Conservation (phyloP, 768 basidiomycete species). For the Lactifluus volemus region DNA sequence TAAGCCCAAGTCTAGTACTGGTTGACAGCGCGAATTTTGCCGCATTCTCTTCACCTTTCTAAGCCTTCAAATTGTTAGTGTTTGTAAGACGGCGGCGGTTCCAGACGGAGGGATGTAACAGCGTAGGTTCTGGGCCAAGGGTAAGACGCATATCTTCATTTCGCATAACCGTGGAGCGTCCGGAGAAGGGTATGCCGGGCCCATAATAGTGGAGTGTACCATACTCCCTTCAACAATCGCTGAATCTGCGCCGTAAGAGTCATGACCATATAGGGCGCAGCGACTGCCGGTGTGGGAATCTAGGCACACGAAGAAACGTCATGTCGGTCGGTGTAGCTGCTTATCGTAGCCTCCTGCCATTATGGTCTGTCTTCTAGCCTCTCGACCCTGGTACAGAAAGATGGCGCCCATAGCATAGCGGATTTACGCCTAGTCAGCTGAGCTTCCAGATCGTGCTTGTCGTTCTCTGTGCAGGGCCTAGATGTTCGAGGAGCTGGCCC, state of each 20-base stretch:
- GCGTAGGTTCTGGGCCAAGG: background rate
- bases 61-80: background rate
- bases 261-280: background rate
- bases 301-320: constrained; percentile 7
- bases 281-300: background rate
- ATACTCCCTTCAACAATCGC: background rate
- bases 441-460: too few relatives aligned
- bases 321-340: background rate
- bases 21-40: background rate
- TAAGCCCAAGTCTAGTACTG: background rate
- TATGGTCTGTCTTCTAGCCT: constrained; percentile 7
- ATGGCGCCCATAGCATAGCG: background rate
- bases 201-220: background rate
- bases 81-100: background rate
- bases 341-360: constrained; percentile 6
- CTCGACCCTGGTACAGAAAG: background rate
- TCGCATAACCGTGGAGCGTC: constrained; percentile 8
- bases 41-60: background rate
- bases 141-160: background rate
- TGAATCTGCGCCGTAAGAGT: background rate
- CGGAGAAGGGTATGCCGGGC: background rate
- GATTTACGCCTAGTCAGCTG: background rate
- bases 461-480: background rate
- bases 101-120: background rate
- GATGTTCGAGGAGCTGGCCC: too few relatives aligned